Percentiles rank a stretch among this genome's conserved stretches.
These are phyloP conservation scores for Corinectria fuckeliana DNA, from an alignment of 2,329 filamentous ascomycete genomes.

Conservation along the genomic window DNA sequence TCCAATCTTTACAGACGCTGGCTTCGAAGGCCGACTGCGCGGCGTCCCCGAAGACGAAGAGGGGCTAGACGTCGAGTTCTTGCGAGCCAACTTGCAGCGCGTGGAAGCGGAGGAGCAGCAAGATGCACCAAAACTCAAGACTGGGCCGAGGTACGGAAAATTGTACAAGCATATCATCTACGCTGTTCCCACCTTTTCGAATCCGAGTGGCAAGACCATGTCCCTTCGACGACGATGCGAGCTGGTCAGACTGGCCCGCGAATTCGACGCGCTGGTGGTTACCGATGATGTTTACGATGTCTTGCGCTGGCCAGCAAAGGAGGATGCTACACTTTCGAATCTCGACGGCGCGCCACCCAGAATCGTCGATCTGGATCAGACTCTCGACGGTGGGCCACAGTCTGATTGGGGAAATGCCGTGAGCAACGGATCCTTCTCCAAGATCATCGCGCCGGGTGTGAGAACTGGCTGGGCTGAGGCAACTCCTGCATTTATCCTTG, in stretches of 20 bases:
- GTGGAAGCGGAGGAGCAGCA: not conserved
- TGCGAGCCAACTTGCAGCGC: not conserved
- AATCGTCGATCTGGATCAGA: constrained; percentile 1
- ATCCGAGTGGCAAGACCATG: constrained; percentile 72
- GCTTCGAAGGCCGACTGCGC: constrained; percentile 60
- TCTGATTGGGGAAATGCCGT: constrained; percentile 64
- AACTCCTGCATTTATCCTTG: constrained; percentile 3
- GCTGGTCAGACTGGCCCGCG: constrained; percentile 65
- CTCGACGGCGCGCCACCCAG: constrained; percentile 36
- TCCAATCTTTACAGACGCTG: constrained; percentile 66
- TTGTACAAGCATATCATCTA: constrained; percentile 74
- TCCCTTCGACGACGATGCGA: constrained; percentile 60
- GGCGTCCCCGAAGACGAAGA: constrained; percentile 64
- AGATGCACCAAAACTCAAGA: not conserved
- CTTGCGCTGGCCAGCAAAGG: constrained; percentile 60
- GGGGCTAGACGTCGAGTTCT: constrained; percentile 28
- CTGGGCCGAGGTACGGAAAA: constrained; percentile 44
- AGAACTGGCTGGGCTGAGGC: constrained; percentile 50
- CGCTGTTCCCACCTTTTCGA: constrained; percentile 72
- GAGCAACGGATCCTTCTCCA: constrained; percentile 73
- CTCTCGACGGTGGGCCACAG: not conserved
- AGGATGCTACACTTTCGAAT: constrained; percentile 54
- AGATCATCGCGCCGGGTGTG: constrained; percentile 67
- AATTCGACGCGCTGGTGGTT: constrained; percentile 69
- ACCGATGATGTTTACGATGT: constrained; percentile 78